phyloP scores from a whole-genome alignment of 2,329 filamentous ascomycete genomes.

The Lecanicillium sp. region DNA sequence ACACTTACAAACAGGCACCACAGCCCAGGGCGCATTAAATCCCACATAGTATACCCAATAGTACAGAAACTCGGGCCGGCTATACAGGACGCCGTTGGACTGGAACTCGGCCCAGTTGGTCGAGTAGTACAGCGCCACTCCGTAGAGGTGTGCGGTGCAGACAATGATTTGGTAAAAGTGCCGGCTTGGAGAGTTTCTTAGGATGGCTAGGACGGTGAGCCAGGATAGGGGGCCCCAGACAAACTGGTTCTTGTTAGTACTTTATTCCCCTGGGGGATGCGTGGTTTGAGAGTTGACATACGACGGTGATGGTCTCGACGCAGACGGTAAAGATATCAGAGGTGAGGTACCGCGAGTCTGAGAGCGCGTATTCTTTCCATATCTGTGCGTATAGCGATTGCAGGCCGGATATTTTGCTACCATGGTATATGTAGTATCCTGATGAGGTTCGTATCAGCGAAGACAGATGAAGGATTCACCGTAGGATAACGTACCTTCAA shows the following conservation, averaged over 20 bases:
- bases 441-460: background rate
- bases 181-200: slow-evolving; percentile 33
- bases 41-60: slow-evolving; percentile 58
- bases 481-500: slow-evolving; percentile 53
- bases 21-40: slow-evolving; percentile 53
- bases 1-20: slow-evolving; percentile 46
- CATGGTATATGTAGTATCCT: slow-evolving; percentile 72
- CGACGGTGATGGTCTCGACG: slow-evolving; percentile 75
- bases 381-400: slow-evolving; percentile 74
- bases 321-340: slow-evolving; percentile 79
- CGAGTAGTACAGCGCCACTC: slow-evolving; percentile 54
- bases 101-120: slow-evolving; percentile 45
- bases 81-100: slow-evolving; percentile 39
- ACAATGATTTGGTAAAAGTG: slow-evolving; percentile 44
- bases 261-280: background rate
- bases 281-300: slow-evolving; percentile 32
- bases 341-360: slow-evolving; percentile 80
- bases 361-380: slow-evolving; percentile 88
- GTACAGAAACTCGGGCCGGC: slow-evolving; percentile 52
- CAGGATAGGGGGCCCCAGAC: slow-evolving; percentile 53
- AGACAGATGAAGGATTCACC: background rate
- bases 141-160: slow-evolving; percentile 50
- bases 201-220: slow-evolving; percentile 38
- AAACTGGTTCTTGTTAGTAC: slow-evolving; percentile 24
- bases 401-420: slow-evolving; percentile 54